Evolutionary conservation across 768 basidiomycete species (phyloP), one percentile per base, ranked within the genome.

Genomic region (Rhodocollybia butyracea): DNA sequence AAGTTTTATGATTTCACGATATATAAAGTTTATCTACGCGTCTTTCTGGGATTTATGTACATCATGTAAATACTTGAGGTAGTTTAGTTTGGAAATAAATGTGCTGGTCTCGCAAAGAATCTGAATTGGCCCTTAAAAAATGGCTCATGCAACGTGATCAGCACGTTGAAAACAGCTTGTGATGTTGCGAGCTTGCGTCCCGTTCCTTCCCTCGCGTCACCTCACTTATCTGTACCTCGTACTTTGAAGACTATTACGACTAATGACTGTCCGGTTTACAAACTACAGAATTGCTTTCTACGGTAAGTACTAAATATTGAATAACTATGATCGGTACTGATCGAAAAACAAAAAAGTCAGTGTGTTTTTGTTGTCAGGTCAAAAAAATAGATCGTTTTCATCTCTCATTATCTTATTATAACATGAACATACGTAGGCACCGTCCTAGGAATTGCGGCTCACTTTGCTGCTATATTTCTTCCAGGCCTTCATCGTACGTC

Each of bases 391-490:
- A 11, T n/a, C 26, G 29, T 21, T 27, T 51, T 32, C 15, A 38
- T 22, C 2, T 54, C n/a, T 19, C 24, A 43, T 29, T 21, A 27
- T n/a, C 29, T 15, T 56, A 22, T 48, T 59, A 46, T 13, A 45
- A 55, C 26, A 56, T 56, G 17, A 45, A 5, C 6, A 45, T 26
- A 24, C 46, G 46, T 60, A 78, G 73, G 74, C 13, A 74, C 78
- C 27, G 85, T 89, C 34, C 77, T 92, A 3, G 90, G 90, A 10
- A 66, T 92, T 22, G 74, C 83, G 2, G 82, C 80, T 12, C 81
- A 89, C 68, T 83, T 91, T 60, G 88, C 85, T 1, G 76, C 56
- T 46, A 66, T 85, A 42, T 91, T 91, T 68, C 73, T 90, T 27
- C 87, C 90, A 0, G 68, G 74, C 43, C 66, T 85, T 24, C 82